Evolutionary conservation across 2,329 filamentous ascomycete genomes (phyloP), one percentile per base, ranked within the genome.

Genomic region (Thelonectria discophora): DNA sequence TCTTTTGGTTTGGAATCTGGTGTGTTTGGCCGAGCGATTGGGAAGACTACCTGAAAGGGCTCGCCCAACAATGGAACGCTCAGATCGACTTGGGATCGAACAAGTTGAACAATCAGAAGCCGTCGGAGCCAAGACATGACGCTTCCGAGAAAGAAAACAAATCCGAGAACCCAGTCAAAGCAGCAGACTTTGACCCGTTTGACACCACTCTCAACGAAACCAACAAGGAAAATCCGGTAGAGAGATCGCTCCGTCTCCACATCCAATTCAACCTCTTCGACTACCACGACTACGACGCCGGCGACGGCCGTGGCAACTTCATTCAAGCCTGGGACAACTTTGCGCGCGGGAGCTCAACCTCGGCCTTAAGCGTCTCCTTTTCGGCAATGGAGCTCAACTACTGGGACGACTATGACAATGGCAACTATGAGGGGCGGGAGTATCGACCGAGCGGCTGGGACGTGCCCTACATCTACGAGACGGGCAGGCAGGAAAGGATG

Each of bases 261-360:
- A 13, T 59, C 24, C 59, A 62, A 18, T 49, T 53, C 54, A 62
- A 62, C 34, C 17, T 58, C n/a, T 62, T 62, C 30, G 54, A 58
- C 18, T 49, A 42, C 18, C 3, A 4, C 4, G 54, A 53, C 20
- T 54, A 10, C 1, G 48, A 62, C 4, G 37, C 15, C 10, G 49
- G 42, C 11, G 43, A 49, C 32, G 20, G 34, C 4, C 24, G 42
- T 3, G 18, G 4, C 1, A 58, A 62, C 12, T 48, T 4, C 13
- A 43, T 58, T 10, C 32, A 53, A 5, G 6, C 9, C 10, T 61
- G 58, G 53, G 55, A 61, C 12, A 8, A 2, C 39, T 18, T 18
- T 42, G 39, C 17, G 5, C 5, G 17, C 12, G 18, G 17, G 39
- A 42, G 39, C 39, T 42, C 39, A 15, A 17, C 6, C 39, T 42